Conservation (phyloP, 345 rosid genomes). For the Boechera stricta region DNA sequence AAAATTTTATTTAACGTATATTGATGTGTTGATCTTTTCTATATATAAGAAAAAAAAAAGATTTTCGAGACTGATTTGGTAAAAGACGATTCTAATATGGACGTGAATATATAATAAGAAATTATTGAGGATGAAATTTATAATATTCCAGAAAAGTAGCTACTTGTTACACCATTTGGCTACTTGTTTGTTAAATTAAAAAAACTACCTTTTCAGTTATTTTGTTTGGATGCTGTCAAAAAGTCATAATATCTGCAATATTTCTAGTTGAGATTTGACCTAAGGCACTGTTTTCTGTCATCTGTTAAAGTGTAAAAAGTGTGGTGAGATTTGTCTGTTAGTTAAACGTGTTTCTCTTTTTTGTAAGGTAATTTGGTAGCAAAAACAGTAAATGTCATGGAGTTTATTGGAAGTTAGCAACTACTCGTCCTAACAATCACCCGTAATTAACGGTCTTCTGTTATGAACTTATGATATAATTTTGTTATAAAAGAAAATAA, state of each 20-base stretch:
- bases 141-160: constrained; percentile 25
- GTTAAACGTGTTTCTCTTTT: constrained; percentile 27
- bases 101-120: no score
- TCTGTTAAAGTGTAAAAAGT: constrained; percentile 33
- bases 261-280: constrained; percentile 40
- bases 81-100: no score
- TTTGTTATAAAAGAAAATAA: not conserved
- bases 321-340: constrained; percentile 34
- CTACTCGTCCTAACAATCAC: constrained; percentile 19
- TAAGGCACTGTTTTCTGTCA: constrained; percentile 26
- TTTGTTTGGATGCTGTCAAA: constrained; percentile 20
- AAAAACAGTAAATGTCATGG: constrained; percentile 21
- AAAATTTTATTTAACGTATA: no score
- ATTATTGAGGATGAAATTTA: not conserved
- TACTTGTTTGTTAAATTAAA: constrained; percentile 14
- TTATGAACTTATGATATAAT: not conserved
- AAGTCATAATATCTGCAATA: constrained; percentile 25
- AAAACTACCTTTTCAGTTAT: not conserved
- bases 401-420: constrained; percentile 30
- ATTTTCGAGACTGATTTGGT: no score
- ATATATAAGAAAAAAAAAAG: no score
- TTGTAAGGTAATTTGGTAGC: constrained; percentile 29
- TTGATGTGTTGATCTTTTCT: no score
- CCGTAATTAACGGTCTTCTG: constrained; percentile 42
- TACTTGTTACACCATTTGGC: constrained; percentile 14